Evolutionary conservation across 768 basidiomycete genomes (phyloP).

Genomic region (Porphyrellus cyaneotinctus): DNA sequence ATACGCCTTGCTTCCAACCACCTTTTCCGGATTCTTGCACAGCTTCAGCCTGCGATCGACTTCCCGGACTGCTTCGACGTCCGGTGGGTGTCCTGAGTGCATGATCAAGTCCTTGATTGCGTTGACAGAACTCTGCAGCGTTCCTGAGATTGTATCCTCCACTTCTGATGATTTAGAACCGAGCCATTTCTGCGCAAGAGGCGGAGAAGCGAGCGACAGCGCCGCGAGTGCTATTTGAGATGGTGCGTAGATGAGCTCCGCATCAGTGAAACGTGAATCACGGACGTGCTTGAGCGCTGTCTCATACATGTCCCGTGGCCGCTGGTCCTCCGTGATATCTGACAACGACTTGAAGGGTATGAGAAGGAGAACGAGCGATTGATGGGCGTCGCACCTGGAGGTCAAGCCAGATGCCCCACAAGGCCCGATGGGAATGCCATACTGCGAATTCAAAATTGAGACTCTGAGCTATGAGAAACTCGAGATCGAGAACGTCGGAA

Average conservation of each 20-base stretch:
- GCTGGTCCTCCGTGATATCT: conserved; percentile 43
- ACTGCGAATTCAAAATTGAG: conserved; percentile 91
- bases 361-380: conserved; percentile 3
- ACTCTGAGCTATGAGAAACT: conserved; percentile 94
- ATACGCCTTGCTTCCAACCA: conserved; percentile 84
- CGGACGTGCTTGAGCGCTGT: conserved; percentile 63
- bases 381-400: conserved; percentile 57
- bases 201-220: conserved; percentile 60
- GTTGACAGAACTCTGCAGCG: conserved; percentile 32
- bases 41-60: conserved; percentile 82
- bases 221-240: conserved; percentile 90
- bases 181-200: conserved; percentile 60
- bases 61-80: conserved; percentile 80
- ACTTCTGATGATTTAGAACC: conserved; percentile 34
- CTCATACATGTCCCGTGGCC: conserved; percentile 57
- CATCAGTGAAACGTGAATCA: conserved; percentile 83
- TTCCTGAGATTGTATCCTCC: conserved; percentile 11
- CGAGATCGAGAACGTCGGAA: conserved; percentile 86
- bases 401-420: conserved; percentile 88
- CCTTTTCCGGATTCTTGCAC: conserved; percentile 96
- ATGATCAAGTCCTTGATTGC: conserved; percentile 56
- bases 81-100: conserved; percentile 55
- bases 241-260: conserved; percentile 87
- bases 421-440: conserved; percentile 84
- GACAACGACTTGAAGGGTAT: conserved; percentile 50